Evolutionary conservation across 2,329 filamentous ascomycete genomes (phyloP).

Genomic region (Aspergillus ibericus): DNA sequence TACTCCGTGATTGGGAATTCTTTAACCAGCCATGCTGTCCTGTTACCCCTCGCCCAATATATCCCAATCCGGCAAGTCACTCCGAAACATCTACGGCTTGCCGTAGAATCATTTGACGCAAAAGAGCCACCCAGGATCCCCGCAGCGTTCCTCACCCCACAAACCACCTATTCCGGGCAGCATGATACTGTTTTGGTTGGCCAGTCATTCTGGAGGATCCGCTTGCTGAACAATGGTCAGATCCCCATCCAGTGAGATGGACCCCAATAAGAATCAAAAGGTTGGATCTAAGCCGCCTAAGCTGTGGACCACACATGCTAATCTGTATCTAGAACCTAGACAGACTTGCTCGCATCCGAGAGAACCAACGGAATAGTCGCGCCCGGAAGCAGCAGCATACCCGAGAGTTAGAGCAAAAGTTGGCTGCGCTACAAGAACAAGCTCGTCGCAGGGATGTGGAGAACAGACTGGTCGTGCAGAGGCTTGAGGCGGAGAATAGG

Average conservation of each 20-base stretch:
- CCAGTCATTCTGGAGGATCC: neutral
- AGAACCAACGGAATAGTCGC: slow-evolving; percentile 41
- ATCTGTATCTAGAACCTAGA: slow-evolving; percentile 9
- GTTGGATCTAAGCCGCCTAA: slow-evolving; percentile 4
- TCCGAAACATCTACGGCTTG: neutral
- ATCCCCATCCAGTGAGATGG: neutral
- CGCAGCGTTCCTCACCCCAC: neutral
- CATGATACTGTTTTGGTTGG: neutral
- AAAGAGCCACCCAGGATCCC: neutral
- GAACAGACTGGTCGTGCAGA: slow-evolving; percentile 35
- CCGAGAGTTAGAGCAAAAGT: slow-evolving; percentile 37
- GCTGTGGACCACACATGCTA: neutral
- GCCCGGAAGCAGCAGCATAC: slow-evolving; percentile 38
- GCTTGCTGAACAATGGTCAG: neutral
- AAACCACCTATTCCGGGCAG: neutral
- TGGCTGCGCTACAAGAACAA: slow-evolving; percentile 29
- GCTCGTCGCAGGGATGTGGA: slow-evolving; percentile 34
- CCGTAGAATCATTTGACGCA: neutral
- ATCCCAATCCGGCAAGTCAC: neutral
- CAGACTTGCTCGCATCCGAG: slow-evolving; percentile 42
- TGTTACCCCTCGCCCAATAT: neutral
- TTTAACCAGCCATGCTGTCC: neutral
- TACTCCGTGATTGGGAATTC: neutral
- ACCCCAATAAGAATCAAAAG: slow-evolving; percentile 13
- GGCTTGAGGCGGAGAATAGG: slow-evolving; percentile 35